Evolutionary conservation across 2,329 filamentous ascomycete genomes (phyloP).

Genomic region (Alternaria sp.): DNA sequence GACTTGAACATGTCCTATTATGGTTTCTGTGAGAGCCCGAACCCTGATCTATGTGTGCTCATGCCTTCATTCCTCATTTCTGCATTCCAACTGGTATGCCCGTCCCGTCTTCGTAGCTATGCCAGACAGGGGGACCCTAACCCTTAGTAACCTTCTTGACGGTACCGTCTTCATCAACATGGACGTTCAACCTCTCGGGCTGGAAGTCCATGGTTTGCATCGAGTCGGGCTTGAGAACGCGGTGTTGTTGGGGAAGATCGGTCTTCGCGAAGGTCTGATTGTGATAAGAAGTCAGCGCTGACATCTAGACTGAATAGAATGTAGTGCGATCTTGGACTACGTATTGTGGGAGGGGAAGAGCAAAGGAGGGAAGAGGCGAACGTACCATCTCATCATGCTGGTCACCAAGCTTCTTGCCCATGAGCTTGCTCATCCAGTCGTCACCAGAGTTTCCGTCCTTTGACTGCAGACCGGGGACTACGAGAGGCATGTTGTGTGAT

Average conservation of each 20-base stretch:
- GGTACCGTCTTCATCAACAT: conserved; percentile 58
- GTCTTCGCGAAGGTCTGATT: conserved; percentile 59
- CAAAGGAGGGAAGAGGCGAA: conserved; percentile 2
- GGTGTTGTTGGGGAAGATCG: conserved; percentile 58
- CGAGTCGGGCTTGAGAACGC: conserved; percentile 56
- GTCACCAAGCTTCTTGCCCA: conserved; percentile 62
- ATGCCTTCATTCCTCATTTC: neutral
- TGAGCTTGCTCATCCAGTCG: conserved; percentile 58
- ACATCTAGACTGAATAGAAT: too few species aligned
- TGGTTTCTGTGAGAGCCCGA: neutral
- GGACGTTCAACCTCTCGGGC: conserved; percentile 59
- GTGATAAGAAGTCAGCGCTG: neutral
- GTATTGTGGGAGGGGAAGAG: neutral
- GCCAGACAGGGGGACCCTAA: conserved; percentile 28
- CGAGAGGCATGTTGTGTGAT: conserved; percentile 57
- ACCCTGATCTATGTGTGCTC: neutral
- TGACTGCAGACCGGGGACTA: conserved; percentile 57
- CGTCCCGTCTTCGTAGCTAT: neutral
- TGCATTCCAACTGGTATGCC: neutral
- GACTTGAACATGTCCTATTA: neutral
- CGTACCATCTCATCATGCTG: conserved; percentile 54
- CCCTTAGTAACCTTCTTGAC: conserved; percentile 59
- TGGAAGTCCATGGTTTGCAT: conserved; percentile 59
- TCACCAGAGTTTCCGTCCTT: conserved; percentile 44
- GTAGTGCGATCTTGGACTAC: neutral